A percentile compares a stretch with the other conserved stretches of the same genome.
phyloP scores from a whole-genome alignment of 768 basidiomycete genomes.

The Lactarius tabidus region DNA sequence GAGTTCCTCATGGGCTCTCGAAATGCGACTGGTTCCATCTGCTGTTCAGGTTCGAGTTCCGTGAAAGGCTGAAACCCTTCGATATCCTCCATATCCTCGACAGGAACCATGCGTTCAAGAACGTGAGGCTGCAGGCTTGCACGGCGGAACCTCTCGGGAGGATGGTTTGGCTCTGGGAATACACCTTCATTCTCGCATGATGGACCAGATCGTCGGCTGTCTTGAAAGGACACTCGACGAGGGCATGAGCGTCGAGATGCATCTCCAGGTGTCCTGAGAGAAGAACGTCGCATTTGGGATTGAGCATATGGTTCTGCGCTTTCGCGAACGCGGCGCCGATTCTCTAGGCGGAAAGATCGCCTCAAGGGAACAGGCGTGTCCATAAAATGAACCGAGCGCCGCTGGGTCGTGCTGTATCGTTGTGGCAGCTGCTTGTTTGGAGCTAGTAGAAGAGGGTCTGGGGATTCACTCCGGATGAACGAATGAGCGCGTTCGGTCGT shows the following conservation, averaged over 20 bases:
- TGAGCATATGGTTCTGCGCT: not conserved
- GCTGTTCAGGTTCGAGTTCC: constrained; percentile 8
- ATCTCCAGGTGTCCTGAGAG: not conserved
- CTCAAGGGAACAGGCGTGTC: constrained; percentile 3
- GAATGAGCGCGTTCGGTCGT: not conserved
- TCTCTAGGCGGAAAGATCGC: constrained; percentile 3
- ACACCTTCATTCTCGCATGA: constrained; percentile 7
- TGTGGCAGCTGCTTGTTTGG: constrained; percentile 4
- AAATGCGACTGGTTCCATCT: constrained; percentile 1
- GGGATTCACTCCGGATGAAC: constrained; percentile 5
- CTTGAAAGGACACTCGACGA: constrained; percentile 10
- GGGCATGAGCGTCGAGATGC: not conserved
- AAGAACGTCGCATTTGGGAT: constrained; percentile 2
- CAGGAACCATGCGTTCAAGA: constrained; percentile 14
- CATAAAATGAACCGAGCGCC: constrained; percentile 3
- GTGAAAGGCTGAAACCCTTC: constrained; percentile 20
- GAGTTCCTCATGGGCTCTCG: constrained; percentile 9
- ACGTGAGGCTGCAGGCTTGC: constrained; percentile 6
- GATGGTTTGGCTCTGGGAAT: not conserved
- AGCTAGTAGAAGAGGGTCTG: constrained; percentile 11
- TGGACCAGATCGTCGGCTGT: not conserved
- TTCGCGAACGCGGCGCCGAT: not conserved
- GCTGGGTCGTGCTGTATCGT: not conserved
- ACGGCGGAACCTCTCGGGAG: not conserved
- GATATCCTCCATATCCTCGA: constrained; percentile 20